Conservation (phyloP, 176 grass and related monocot genomes). For the Sorghum bicolor region Sorghum_bicolor_NCBIv3 NC_012876.2:64752501-64753000, state of each 20-base stretch:
- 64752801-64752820: constrained; percentile 75
- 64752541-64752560: constrained; percentile 66
- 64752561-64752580: constrained; percentile 63
- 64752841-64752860: constrained; percentile 97
- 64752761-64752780: constrained; percentile 67
- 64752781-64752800: constrained; percentile 68
- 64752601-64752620: constrained; percentile 82
- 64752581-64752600: constrained; percentile 64
- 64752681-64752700: constrained; percentile 80
- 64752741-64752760: constrained; percentile 90
- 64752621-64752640: constrained; percentile 74
- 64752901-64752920: constrained; percentile 92
- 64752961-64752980: constrained; percentile 76
- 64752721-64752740: constrained; percentile 93
- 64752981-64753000: constrained; percentile 68
- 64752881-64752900: constrained; percentile 80
- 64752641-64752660: constrained; percentile 81
- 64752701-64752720: constrained; percentile 84
- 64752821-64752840: constrained; percentile 82
- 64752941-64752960: constrained; percentile 78
- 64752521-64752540: constrained; percentile 91
- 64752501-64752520: constrained; percentile 71
- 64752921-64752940: constrained; percentile 82
- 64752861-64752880: constrained; percentile 71
- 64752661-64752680: constrained; percentile 70